These are phyloP conservation scores for Ascochyta lentis DNA, from an alignment of 2,329 filamentous ascomycete genomes.

Conservation along the genomic window DNA sequence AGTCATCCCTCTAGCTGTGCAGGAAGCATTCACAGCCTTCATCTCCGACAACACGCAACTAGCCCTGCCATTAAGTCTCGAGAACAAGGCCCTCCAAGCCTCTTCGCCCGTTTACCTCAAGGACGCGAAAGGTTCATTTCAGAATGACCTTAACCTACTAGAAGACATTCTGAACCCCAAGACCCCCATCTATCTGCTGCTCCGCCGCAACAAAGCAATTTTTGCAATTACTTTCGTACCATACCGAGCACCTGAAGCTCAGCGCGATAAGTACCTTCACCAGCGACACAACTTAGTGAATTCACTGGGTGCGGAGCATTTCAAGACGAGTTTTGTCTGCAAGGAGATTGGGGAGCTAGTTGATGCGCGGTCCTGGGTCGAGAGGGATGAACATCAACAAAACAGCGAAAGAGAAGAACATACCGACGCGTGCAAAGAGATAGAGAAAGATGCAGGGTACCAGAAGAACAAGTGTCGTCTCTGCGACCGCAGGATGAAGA, in stretches of 20 bases:
- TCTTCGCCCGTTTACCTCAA: constrained; percentile 10
- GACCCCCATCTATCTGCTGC: constrained; percentile 28
- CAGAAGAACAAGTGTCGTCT: constrained; percentile 37
- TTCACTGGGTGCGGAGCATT: constrained; percentile 22
- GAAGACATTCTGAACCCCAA: constrained; percentile 22
- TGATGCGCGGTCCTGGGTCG: constrained; percentile 35
- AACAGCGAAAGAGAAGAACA: background rate
- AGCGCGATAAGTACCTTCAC: constrained; percentile 21
- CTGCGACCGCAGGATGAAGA: constrained; percentile 44
- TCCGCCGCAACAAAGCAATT: constrained; percentile 23
- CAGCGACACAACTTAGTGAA: constrained; percentile 19
- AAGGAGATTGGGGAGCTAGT: constrained; percentile 37
- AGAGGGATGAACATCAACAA: constrained; percentile 20
- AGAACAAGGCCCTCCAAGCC: background rate
- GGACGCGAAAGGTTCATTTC: constrained; percentile 9
- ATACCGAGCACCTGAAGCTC: constrained; percentile 18
- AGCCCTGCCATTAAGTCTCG: constrained; percentile 19
- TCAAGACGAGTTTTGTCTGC: constrained; percentile 32
- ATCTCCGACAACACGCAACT: constrained; percentile 8
- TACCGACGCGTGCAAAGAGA: background rate
- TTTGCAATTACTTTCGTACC: constrained; percentile 36
- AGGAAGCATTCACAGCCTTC: constrained; percentile 21
- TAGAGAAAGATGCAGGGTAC: constrained; percentile 26
- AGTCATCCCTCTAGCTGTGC: background rate
- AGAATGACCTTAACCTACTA: constrained; percentile 25